Conservation (phyloP, 2,329 filamentous ascomycete genomes). For the Neofusicoccum ribis region DNA sequence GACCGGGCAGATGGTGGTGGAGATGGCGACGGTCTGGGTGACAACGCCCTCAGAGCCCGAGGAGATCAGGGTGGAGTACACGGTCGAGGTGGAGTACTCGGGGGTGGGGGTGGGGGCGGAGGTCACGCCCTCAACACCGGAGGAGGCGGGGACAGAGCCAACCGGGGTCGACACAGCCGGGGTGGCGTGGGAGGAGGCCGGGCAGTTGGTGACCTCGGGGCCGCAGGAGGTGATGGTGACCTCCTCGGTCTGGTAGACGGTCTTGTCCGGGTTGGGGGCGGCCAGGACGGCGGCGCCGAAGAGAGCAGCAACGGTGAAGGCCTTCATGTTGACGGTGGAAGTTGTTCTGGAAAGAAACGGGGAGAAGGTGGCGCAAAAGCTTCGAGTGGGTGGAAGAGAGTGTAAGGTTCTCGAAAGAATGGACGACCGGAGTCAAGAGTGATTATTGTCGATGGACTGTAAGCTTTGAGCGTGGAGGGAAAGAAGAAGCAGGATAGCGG, state of each 20-base stretch:
- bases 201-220: slow-evolving; percentile 23
- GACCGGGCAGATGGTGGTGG: slow-evolving; percentile 20
- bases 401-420: slow-evolving; percentile 19
- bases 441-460: slow-evolving; percentile 19
- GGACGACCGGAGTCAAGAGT: slow-evolving; percentile 22
- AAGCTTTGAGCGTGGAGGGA: slow-evolving; percentile 19
- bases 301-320: slow-evolving; percentile 22
- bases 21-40: slow-evolving; percentile 19
- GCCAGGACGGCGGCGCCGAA: slow-evolving; percentile 20
- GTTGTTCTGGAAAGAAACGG: slow-evolving; percentile 17
- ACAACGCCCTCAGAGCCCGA: slow-evolving; percentile 4
- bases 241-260: slow-evolving; percentile 19
- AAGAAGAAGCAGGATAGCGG: background rate
- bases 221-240: slow-evolving; percentile 21
- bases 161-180: background rate
- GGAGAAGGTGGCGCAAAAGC: slow-evolving; percentile 18
- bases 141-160: slow-evolving; percentile 4
- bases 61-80: slow-evolving; percentile 13
- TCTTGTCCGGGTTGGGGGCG: slow-evolving; percentile 20
- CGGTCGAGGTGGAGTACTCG: slow-evolving; percentile 7
- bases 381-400: slow-evolving; percentile 25
- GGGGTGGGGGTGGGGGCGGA: background rate
- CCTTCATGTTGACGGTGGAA: slow-evolving; percentile 23
- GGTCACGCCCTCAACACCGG: slow-evolving; percentile 1
- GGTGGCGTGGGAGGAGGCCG: slow-evolving; percentile 20